phyloP scores from a whole-genome alignment of 345 rosid genomes.

The Euphorbia pulcherrima region DNA sequence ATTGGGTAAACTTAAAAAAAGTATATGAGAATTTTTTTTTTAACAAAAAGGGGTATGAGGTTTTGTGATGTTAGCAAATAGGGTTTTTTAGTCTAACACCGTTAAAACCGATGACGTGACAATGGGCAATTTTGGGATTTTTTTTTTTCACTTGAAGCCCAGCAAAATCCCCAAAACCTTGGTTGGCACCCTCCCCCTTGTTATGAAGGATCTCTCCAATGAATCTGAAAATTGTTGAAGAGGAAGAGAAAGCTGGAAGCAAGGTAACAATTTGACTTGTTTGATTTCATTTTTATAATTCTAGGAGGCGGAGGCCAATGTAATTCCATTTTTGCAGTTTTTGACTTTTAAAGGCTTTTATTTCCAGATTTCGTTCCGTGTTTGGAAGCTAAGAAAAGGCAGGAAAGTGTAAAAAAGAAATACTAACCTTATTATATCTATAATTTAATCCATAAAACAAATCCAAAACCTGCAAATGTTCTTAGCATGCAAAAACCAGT shows the following conservation, averaged over 20 bases:
- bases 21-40: no score
- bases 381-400: slow-evolving; percentile 14
- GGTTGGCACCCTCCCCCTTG: no score
- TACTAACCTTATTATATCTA: not conserved
- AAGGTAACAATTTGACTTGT: slow-evolving; percentile 39
- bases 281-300: slow-evolving; percentile 5
- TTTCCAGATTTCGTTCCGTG: not conserved
- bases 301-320: not conserved
- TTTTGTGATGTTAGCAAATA: no score
- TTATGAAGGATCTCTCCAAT: no score
- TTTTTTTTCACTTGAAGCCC: no score
- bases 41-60: no score
- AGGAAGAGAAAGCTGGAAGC: slow-evolving; percentile 28
- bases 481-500: not conserved
- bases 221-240: slow-evolving; percentile 12
- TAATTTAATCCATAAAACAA: not conserved
- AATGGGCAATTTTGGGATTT: no score
- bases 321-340: slow-evolving; percentile 5
- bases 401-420: not conserved
- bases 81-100: no score
- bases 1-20: no score
- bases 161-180: no score
- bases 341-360: no score
- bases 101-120: no score
- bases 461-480: not conserved